These are phyloP conservation scores for Crithidia bombi DNA, from an alignment of 208 protist species.

Conservation along the genomic window DNA sequence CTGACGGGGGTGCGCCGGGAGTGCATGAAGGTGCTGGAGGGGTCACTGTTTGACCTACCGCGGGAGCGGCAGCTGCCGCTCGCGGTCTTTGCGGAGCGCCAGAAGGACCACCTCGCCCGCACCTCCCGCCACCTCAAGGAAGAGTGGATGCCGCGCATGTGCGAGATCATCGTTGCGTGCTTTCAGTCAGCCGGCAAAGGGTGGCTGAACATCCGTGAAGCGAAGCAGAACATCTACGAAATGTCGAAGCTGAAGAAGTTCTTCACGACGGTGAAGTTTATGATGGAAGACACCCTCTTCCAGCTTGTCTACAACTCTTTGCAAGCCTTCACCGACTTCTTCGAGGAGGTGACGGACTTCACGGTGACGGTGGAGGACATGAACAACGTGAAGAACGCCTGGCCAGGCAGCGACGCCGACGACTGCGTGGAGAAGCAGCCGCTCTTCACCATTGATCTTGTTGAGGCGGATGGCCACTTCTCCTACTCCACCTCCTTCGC, in stretches of 20 bases:
- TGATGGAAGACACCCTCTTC: constrained; percentile 97
- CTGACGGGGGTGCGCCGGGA: constrained; percentile 87
- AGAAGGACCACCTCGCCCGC: constrained; percentile 76
- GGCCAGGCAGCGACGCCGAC: constrained; percentile 91
- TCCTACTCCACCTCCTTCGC: constrained; percentile 88
- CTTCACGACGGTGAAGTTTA: constrained; percentile 96
- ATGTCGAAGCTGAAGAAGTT: constrained; percentile 98
- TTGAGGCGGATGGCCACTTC: constrained; percentile 82
- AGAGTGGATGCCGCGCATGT: constrained; percentile 91
- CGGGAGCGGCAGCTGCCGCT: constrained; percentile 92
- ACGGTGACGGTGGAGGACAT: constrained; percentile 88
- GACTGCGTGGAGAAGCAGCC: constrained; percentile 94
- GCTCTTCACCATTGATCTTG: constrained; percentile 91
- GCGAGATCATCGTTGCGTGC: constrained; percentile 83
- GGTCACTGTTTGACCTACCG: constrained; percentile 89
- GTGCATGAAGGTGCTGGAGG: constrained; percentile 91
- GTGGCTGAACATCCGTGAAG: constrained; percentile 97
- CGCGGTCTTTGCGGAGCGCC: constrained; percentile 80
- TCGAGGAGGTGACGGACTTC: constrained; percentile 92
- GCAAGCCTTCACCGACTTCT: constrained; percentile 86
- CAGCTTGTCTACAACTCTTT: constrained; percentile 92
- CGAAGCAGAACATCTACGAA: constrained; percentile 96
- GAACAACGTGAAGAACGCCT: constrained; percentile 88
- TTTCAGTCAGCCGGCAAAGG: constrained; percentile 96
- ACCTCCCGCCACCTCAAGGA: constrained; percentile 88